Base-by-base conservation (phyloP, 2,329 filamentous ascomycete genomes). In the Emmonsiellopsis sp. region DNA sequence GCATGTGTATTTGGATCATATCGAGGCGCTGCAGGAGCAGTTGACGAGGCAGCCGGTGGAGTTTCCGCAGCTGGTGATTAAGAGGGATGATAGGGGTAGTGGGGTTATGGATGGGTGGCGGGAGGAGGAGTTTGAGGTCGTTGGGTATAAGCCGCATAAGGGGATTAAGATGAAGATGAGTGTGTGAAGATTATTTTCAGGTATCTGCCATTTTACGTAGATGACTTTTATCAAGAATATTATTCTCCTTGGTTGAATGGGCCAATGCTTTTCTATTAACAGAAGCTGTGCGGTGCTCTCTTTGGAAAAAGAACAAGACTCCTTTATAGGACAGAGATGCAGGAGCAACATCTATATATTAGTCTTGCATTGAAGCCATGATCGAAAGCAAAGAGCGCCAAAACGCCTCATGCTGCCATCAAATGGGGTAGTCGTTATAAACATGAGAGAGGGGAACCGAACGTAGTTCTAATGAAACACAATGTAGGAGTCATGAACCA, bases 131-230 rank as follows among this genome's bases (percentile, higher is more conserved):
- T 92, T 98, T 68, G 83, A 86, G 55, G 81, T 98, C 5, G 79
- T 87, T 64, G 91, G 86, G 0, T 98, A 98, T 69, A 82, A 91
- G 49, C 92, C 93, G 54, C 89, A 96, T 70, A 92, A 91, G 75
- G 80, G 80, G 5, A 95, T 98, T 73, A 81, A 87, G 44, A 98
- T 98, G 93, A 96, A 97, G 76, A 98, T 98, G 93, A 94, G 89
- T 66, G 92, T 97, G 1, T 52, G 42, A 16, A 55, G 90, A 62
- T 65, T 38, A 13, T 44, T 35, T 13, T 38, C 20, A 26, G 20
- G 40, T 41, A 20, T 15, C 38, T 31, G 26, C 3, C 15, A 9
- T n/a, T 38, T 38, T 38, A n/a, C 35, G 7, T 38, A 38, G 9
- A 38, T 38, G 13, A 3, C 35, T 38, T 38, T 3, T 9, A 38